phyloP scores from a whole-genome alignment of 306 rosid genomes.

The Albizia julibrissin region DNA sequence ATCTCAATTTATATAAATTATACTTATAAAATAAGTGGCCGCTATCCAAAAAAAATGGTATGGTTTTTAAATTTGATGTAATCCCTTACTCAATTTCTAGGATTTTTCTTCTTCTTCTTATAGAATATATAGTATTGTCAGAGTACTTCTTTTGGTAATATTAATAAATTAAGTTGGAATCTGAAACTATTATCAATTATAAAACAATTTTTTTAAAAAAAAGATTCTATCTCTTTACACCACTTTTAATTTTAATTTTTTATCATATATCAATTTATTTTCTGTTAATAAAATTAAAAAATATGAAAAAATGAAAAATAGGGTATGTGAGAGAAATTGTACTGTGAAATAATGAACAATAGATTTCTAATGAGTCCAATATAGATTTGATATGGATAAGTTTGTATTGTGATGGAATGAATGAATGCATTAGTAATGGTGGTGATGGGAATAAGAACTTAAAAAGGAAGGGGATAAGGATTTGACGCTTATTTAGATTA shows the following conservation, averaged over 20 bases:
- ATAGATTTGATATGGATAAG: background rate
- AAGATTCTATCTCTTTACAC: background rate
- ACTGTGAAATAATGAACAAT: too few relatives aligned
- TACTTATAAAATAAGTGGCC: too few relatives aligned
- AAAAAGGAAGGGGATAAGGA: background rate
- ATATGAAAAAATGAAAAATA: too few relatives aligned
- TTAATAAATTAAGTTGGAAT: background rate
- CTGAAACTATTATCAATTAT: background rate
- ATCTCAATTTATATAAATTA: too few relatives aligned
- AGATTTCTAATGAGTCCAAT: background rate
- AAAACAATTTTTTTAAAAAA: too few relatives aligned
- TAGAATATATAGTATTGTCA: background rate
- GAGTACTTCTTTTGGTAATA: background rate
- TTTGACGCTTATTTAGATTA: too few relatives aligned
- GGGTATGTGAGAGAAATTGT: background rate
- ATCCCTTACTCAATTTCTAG: too few relatives aligned
- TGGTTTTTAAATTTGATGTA: background rate
- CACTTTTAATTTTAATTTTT: background rate
- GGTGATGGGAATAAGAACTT: background rate
- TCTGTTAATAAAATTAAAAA: background rate
- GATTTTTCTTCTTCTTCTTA: background rate
- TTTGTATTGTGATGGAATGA: background rate
- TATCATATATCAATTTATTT: background rate
- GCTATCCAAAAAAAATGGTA: too few relatives aligned
- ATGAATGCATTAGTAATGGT: background rate